These are phyloP conservation scores for Aspergillus biplanus DNA, from an alignment of 495 filamentous ascomycete species.

Conservation along the genomic window DNA sequence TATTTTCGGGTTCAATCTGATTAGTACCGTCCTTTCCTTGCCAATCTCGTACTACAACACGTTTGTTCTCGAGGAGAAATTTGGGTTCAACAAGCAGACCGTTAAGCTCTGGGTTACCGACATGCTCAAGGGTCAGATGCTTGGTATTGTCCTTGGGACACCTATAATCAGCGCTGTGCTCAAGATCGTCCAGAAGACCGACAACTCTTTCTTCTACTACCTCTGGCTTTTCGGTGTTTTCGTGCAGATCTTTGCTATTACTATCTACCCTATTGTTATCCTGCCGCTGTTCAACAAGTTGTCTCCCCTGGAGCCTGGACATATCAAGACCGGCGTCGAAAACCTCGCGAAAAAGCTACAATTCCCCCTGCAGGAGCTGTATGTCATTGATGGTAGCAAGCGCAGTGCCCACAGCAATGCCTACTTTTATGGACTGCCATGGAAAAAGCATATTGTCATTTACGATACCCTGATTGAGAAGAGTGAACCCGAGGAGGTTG, in stretches of 20 bases:
- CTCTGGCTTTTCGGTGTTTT: conserved; percentile 90
- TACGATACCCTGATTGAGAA: conserved; percentile 98
- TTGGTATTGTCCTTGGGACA: conserved; percentile 75
- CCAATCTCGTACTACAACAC: conserved; percentile 89
- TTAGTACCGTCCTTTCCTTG: conserved; percentile 75
- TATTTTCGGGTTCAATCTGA: conserved; percentile 81
- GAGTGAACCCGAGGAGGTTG: conserved; percentile 86
- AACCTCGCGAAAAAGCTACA: conserved; percentile 79
- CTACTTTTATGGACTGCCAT: conserved; percentile 96
- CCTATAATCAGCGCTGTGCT: conserved; percentile 91
- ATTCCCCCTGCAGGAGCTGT: conserved; percentile 87
- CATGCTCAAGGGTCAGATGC: conserved; percentile 85
- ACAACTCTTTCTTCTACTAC: conserved; percentile 93
- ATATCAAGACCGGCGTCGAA: conserved; percentile 87
- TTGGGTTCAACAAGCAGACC: conserved; percentile 98
- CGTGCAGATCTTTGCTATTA: conserved; percentile 90
- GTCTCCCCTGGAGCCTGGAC: conserved; percentile 83
- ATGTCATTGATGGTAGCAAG: conserved; percentile 98
- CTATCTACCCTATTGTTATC: conserved; percentile 93
- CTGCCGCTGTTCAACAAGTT: conserved; percentile 98
- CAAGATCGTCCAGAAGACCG: conserved; percentile 88
- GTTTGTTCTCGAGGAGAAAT: conserved; percentile 95
- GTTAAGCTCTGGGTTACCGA: conserved; percentile 86
- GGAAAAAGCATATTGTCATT: conserved; percentile 99
- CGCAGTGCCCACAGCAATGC: conserved; percentile 96